phyloP scores from a whole-genome alignment of 1,139 yeast genomes.

The Protomyces gravidus region DNA sequence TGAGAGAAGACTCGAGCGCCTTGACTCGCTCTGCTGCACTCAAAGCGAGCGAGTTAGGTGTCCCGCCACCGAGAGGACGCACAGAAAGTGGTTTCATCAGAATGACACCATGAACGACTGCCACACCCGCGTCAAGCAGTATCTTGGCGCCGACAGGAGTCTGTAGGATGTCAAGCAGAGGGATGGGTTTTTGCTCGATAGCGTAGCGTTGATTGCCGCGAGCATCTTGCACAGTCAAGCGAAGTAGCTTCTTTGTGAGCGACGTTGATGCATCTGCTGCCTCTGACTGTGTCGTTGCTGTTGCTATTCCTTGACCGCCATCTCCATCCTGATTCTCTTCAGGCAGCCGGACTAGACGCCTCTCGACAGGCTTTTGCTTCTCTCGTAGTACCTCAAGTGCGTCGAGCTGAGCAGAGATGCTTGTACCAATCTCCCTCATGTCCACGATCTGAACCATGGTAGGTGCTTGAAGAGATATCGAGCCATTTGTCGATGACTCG shows the following conservation, averaged over 20 bases:
- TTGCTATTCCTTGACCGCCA: neutral
- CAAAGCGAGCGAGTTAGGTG: neutral
- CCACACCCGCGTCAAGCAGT: neutral
- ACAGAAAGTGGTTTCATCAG: neutral
- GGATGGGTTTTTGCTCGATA: neutral
- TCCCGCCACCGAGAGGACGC: neutral
- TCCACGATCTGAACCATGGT: neutral
- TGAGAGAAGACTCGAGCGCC: neutral
- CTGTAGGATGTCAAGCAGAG: neutral
- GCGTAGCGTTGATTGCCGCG: neutral
- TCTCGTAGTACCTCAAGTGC: neutral
- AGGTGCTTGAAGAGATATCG: neutral
- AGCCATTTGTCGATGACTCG: neutral
- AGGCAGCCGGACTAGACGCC: neutral
- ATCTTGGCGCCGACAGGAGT: neutral
- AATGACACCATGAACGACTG: neutral
- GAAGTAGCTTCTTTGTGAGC: neutral
- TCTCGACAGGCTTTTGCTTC: neutral
- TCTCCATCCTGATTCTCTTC: neutral
- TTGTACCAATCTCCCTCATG: neutral
- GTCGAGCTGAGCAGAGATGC: neutral
- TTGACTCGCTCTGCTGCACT: neutral
- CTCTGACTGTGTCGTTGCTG: no score
- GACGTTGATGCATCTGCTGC: neutral
- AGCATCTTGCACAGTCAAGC: neutral